phyloP scores from a whole-genome alignment of 306 rosid species.

The Castanopsis chinensis region DNA sequence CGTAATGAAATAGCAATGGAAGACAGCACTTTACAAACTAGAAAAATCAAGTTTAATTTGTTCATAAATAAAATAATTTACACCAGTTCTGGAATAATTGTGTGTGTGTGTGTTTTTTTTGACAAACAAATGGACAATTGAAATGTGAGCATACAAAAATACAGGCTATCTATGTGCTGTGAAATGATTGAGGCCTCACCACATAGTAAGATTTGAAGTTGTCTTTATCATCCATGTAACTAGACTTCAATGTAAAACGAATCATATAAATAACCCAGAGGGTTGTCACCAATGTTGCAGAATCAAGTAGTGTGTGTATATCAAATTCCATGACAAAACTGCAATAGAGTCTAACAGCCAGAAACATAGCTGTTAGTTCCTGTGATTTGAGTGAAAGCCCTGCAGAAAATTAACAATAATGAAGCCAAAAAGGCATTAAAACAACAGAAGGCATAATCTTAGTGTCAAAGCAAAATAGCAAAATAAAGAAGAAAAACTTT shows the following conservation, averaged over 20 bases:
- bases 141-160: neutral
- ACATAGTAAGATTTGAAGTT: slow-evolving; percentile 57
- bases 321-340: slow-evolving; percentile 85
- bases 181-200: slow-evolving; percentile 35
- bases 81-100: neutral
- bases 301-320: slow-evolving; percentile 70
- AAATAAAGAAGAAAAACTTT: neutral
- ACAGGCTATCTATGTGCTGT: neutral
- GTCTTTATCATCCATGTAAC: slow-evolving; percentile 67
- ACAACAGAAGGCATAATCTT: neutral
- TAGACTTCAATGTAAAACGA: slow-evolving; percentile 56
- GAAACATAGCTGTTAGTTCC: slow-evolving; percentile 71
- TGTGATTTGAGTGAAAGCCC: slow-evolving; percentile 81
- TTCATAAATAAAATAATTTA: neutral
- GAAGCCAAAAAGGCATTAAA: neutral
- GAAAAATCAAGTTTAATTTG: neutral
- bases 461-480: neutral
- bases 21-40: neutral
- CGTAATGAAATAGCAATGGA: neutral
- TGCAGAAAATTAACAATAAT: slow-evolving; percentile 21
- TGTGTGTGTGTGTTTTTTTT: neutral
- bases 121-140: neutral
- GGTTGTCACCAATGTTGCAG: slow-evolving; percentile 65
- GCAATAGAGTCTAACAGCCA: slow-evolving; percentile 69
- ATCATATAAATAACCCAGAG: slow-evolving; percentile 78